These are phyloP conservation scores for Apophysomyces trapeziformis DNA, from an alignment of 371 early-diverging fungal species.

Conservation along the genomic window DNA sequence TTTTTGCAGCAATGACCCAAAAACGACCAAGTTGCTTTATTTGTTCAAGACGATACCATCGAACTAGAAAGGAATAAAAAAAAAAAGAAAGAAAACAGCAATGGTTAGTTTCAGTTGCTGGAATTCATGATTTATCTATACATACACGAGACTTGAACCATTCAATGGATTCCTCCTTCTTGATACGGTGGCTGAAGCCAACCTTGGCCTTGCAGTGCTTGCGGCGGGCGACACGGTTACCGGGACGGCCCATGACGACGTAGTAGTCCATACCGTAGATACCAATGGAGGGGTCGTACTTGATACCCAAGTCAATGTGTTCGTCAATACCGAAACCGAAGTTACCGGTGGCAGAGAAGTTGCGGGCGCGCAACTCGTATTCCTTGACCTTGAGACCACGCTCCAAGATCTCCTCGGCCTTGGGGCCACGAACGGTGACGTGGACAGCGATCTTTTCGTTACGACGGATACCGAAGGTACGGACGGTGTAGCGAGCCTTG, in stretches of 20 bases:
- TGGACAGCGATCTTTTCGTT: constrained; percentile 99
- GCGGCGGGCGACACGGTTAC: constrained; percentile 94
- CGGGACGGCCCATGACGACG: constrained; percentile 97
- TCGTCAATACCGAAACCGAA: constrained; percentile 99
- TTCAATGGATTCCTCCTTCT: constrained; percentile 81
- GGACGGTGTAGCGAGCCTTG: constrained; percentile 99
- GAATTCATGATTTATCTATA: not conserved
- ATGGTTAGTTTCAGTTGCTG: not conserved
- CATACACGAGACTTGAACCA: constrained; percentile 80
- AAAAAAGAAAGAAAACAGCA: constrained; percentile 3
- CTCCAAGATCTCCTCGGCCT: constrained; percentile 90
- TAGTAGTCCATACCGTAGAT: constrained; percentile 98
- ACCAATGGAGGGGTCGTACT: constrained; percentile 99
- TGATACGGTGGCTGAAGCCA: constrained; percentile 92
- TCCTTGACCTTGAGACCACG: constrained; percentile 99
- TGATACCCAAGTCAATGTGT: constrained; percentile 99
- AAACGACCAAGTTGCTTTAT: constrained; percentile 40
- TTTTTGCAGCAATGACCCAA: not conserved
- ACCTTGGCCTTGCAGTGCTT: constrained; percentile 87
- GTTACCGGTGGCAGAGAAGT: constrained; percentile 98
- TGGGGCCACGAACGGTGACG: constrained; percentile 95
- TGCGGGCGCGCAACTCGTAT: constrained; percentile 92
- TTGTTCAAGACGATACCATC: constrained; percentile 87
- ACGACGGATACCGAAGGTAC: constrained; percentile 99
- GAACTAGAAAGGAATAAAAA: constrained; percentile 48